phyloP scores from a whole-genome alignment of 441 rosid species.

The Melastoma candidum region DNA sequence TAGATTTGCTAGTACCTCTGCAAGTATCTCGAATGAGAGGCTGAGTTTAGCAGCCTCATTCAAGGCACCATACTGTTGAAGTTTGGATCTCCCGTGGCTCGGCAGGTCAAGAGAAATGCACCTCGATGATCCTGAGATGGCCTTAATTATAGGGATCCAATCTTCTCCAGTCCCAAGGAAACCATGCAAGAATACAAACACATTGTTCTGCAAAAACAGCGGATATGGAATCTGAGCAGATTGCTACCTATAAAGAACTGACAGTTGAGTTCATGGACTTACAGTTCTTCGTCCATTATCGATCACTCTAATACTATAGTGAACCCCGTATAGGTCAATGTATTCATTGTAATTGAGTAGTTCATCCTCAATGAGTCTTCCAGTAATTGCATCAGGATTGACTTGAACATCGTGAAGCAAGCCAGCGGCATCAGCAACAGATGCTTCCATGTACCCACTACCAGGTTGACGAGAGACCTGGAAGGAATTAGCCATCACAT shows the following conservation, averaged over 20 bases:
- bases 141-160: conserved; percentile 83
- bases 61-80: conserved; percentile 19
- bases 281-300: conserved; percentile 53
- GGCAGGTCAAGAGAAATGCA: conserved; percentile 89
- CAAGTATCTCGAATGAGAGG: conserved; percentile 53
- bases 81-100: conserved; percentile 72
- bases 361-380: conserved; percentile 33
- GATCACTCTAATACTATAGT: conserved; percentile 35
- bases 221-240: neutral
- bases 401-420: conserved; percentile 48
- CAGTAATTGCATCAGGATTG: conserved; percentile 35
- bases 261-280: conserved; percentile 16
- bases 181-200: conserved; percentile 76
- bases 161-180: conserved; percentile 90
- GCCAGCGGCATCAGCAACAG: conserved; percentile 37
- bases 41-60: conserved; percentile 23
- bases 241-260: too few species aligned
- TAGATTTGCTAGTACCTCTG: conserved; percentile 33
- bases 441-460: conserved; percentile 61
- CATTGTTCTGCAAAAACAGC: conserved; percentile 37
- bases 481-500: conserved; percentile 44
- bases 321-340: conserved; percentile 41
- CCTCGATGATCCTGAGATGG: conserved; percentile 62
- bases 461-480: conserved; percentile 36
- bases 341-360: conserved; percentile 33